Percentiles rank a stretch among this genome's conserved stretches.
Conservation (phyloP, 192 early-diverging fungal genomes). For the Spizellomyces punctatus region DNA sequence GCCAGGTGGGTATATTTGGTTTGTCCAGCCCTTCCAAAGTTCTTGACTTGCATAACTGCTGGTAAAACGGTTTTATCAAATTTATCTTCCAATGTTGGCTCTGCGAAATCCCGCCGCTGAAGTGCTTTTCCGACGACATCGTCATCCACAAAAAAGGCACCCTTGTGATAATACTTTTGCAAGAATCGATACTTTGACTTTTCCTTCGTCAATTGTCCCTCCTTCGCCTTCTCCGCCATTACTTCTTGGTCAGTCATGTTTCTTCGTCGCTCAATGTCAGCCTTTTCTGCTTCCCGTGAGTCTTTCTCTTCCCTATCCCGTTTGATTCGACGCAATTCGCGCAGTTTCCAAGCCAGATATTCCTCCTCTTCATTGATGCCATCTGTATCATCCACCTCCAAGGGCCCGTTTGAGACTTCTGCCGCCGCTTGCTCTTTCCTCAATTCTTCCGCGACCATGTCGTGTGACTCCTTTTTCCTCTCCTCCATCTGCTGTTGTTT, state of each 20-base stretch:
- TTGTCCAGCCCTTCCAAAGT: slow-evolving; percentile 82
- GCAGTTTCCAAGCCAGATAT: slow-evolving; percentile 87
- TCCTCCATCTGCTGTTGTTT: slow-evolving; percentile 55
- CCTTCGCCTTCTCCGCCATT: slow-evolving; percentile 56
- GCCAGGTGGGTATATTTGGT: slow-evolving; percentile 89
- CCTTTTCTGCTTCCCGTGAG: slow-evolving; percentile 68
- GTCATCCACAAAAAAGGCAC: slow-evolving; percentile 78
- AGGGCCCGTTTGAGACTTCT: slow-evolving; percentile 45
- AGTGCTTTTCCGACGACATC: slow-evolving; percentile 56
- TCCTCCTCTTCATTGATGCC: slow-evolving; percentile 85
- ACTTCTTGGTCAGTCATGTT: slow-evolving; percentile 86
- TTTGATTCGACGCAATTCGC: slow-evolving; percentile 87
- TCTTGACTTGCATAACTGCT: slow-evolving; percentile 87
- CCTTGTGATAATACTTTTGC: slow-evolving; percentile 88
- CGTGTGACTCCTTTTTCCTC: slow-evolving; percentile 74
- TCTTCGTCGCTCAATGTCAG: slow-evolving; percentile 77
- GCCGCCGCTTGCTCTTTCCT: slow-evolving; percentile 56
- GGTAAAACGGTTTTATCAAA: slow-evolving; percentile 74
- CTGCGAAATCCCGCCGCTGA: slow-evolving; percentile 66
- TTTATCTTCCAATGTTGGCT: slow-evolving; percentile 73
- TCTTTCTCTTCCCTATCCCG: slow-evolving; percentile 80
- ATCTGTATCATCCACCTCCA: slow-evolving; percentile 90
- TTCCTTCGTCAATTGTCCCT: slow-evolving; percentile 40
- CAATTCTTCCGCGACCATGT: slow-evolving; percentile 73
- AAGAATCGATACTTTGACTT: slow-evolving; percentile 59